These are phyloP conservation scores for Vanderwaltozyma polyspora DNA, from an alignment of 805 yeast species.

Conservation along the genomic window DNA sequence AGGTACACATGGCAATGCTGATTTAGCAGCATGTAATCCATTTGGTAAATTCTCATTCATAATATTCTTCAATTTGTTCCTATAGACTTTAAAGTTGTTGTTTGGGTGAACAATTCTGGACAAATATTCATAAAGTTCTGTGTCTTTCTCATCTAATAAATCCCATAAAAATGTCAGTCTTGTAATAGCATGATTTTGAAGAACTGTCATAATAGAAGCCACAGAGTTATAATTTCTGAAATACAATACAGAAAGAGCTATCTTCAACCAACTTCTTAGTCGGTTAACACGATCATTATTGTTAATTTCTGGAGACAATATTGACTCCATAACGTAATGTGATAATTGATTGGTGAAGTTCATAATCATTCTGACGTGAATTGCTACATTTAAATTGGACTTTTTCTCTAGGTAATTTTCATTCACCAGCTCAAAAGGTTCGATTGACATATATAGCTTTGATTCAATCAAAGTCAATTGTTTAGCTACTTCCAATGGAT, in stretches of 20 bases:
- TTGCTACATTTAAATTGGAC: constrained; percentile 46
- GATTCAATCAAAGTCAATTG: constrained; percentile 68
- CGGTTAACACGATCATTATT: constrained; percentile 42
- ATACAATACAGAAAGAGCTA: constrained; percentile 61
- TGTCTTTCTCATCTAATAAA: constrained; percentile 46
- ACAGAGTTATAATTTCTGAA: constrained; percentile 67
- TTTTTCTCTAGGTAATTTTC: constrained; percentile 52
- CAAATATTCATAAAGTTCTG: constrained; percentile 50
- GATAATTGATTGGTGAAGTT: constrained; percentile 62
- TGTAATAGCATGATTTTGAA: constrained; percentile 62
- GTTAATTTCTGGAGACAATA: constrained; percentile 40
- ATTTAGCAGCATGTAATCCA: constrained; percentile 9
- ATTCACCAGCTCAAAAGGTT: constrained; percentile 54
- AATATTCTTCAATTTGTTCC: constrained; percentile 49
- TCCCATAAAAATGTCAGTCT: constrained; percentile 53
- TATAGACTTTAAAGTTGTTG: constrained; percentile 58
- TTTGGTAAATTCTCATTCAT: constrained; percentile 29
- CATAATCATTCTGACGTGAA: constrained; percentile 50
- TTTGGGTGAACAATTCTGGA: constrained; percentile 63
- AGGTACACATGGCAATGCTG: constrained; percentile 56
- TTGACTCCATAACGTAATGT: constrained; percentile 60
- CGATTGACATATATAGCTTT: constrained; percentile 48
- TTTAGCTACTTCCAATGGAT: constrained; percentile 65
- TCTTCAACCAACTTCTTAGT: constrained; percentile 60
- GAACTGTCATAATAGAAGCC: constrained; percentile 66